Evolutionary conservation across 768 basidiomycete genomes (phyloP).

Genomic region (Coprinopsis cinerea): DNA sequence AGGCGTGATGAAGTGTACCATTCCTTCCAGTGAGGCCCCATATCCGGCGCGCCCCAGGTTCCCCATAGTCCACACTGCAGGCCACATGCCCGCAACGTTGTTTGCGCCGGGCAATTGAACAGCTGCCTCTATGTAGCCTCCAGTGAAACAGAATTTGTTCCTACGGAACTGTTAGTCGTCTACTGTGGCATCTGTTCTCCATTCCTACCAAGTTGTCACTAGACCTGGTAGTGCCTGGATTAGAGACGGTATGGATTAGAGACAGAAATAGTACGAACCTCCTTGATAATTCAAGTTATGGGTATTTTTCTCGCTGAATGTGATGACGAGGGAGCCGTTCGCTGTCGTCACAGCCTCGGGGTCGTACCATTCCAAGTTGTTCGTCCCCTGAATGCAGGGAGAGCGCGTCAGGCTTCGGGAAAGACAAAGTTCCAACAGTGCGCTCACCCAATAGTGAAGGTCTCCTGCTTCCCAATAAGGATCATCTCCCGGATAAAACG

Average conservation of each 20-base stretch:
- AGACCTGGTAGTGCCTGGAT: no score
- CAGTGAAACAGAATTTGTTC: slow-evolving; percentile 87
- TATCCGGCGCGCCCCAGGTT: slow-evolving; percentile 71
- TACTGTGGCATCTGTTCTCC: no score
- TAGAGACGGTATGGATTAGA: slow-evolving; percentile 16
- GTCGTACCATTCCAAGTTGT: slow-evolving; percentile 85
- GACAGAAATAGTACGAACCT: slow-evolving; percentile 31
- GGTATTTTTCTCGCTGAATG: slow-evolving; percentile 48
- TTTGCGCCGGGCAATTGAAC: slow-evolving; percentile 58
- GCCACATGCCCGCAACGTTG: slow-evolving; percentile 66
- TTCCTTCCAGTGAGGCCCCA: slow-evolving; percentile 77
- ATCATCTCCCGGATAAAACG: slow-evolving; percentile 80
- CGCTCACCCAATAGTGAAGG: slow-evolving; percentile 67
- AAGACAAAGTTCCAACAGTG: slow-evolving; percentile 5
- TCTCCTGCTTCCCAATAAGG: slow-evolving; percentile 81
- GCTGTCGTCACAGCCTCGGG: slow-evolving; percentile 67
- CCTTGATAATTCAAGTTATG: slow-evolving; percentile 65
- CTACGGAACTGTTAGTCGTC: no score
- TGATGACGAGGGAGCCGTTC: slow-evolving; percentile 68
- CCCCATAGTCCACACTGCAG: slow-evolving; percentile 72
- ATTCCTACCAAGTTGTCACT: slow-evolving; percentile 34
- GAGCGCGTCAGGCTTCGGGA: slow-evolving; percentile 15
- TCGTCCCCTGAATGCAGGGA: slow-evolving; percentile 54
- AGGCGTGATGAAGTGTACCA: slow-evolving; percentile 36
- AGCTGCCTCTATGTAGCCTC: slow-evolving; percentile 60